Evolutionary conservation across 768 basidiomycete species (phyloP).

Genomic region (Coprinellus micaceus): DNA sequence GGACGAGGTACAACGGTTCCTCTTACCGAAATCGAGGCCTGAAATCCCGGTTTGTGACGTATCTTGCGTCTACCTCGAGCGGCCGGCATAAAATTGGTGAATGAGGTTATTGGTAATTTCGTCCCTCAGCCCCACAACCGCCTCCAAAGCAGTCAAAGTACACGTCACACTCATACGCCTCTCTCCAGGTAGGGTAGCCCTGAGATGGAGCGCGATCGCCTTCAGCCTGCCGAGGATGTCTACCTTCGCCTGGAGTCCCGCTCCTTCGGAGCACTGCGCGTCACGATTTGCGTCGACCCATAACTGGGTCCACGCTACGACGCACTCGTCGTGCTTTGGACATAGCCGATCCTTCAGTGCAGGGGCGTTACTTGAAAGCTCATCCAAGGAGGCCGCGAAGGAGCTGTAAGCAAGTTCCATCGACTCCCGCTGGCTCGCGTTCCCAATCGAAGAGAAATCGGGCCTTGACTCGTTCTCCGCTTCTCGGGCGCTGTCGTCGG

Average conservation of each 20-base stretch:
- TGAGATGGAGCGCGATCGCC: conserved; percentile 35
- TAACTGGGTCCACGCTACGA: conserved; percentile 45
- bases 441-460: neutral
- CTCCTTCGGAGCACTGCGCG: neutral
- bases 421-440: neutral
- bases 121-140: conserved; percentile 36
- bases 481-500: neutral
- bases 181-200: conserved; percentile 32
- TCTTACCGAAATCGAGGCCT: no score
- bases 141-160: conserved; percentile 43
- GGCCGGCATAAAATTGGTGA: conserved; percentile 32
- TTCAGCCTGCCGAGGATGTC: conserved; percentile 62
- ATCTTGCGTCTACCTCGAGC: no score
- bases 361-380: conserved; percentile 46
- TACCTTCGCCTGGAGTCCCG: conserved; percentile 21
- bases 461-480: neutral
- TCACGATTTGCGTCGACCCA: conserved; percentile 50
- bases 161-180: conserved; percentile 38
- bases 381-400: conserved; percentile 53
- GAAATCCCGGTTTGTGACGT: no score
- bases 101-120: conserved; percentile 37
- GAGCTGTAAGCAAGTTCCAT: conserved; percentile 44
- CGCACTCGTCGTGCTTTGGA: conserved; percentile 48
- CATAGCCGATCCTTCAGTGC: conserved; percentile 40
- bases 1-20: no score